Conservation (phyloP, 2,329 filamentous ascomycete genomes). For the Dactylonectria macrodidyma region DNA sequence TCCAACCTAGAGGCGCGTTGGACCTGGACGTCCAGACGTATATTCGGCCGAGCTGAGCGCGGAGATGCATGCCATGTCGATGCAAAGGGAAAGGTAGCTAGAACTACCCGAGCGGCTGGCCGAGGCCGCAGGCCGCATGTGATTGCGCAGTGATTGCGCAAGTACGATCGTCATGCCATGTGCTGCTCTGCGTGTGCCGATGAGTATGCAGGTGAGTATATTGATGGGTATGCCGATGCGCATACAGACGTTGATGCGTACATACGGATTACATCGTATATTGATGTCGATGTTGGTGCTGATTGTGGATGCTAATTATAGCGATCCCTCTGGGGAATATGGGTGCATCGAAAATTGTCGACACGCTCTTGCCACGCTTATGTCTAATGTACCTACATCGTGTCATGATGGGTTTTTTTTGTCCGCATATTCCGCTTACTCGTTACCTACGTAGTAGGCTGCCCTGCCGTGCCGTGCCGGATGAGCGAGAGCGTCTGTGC, state of each 20-base stretch:
- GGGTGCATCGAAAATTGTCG: neutral
- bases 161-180: constrained; percentile 7
- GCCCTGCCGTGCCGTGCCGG: constrained; percentile 14
- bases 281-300: too few relatives aligned
- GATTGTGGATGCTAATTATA: too few relatives aligned
- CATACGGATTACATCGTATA: neutral
- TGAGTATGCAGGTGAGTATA: constrained; percentile 3
- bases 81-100: neutral
- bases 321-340: too few relatives aligned
- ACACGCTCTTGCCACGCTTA: neutral
- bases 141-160: constrained; percentile 15
- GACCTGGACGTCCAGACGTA: neutral
- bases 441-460: neutral
- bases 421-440: constrained; percentile 18
- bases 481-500: constrained; percentile 21
- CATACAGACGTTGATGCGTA: neutral
- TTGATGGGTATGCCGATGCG: neutral
- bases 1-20: neutral
- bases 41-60: constrained; percentile 19
- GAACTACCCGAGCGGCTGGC: constrained; percentile 8
- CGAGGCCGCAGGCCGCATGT: constrained; percentile 19
- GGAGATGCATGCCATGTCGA: constrained; percentile 12
- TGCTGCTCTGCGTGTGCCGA: constrained; percentile 11
- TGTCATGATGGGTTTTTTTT: constrained; percentile 25
- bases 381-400: constrained; percentile 9